Evolutionary conservation across 176 grass and related monocot genomes (phyloP).

Genomic region (Thinopyrum elongatum): DNA sequence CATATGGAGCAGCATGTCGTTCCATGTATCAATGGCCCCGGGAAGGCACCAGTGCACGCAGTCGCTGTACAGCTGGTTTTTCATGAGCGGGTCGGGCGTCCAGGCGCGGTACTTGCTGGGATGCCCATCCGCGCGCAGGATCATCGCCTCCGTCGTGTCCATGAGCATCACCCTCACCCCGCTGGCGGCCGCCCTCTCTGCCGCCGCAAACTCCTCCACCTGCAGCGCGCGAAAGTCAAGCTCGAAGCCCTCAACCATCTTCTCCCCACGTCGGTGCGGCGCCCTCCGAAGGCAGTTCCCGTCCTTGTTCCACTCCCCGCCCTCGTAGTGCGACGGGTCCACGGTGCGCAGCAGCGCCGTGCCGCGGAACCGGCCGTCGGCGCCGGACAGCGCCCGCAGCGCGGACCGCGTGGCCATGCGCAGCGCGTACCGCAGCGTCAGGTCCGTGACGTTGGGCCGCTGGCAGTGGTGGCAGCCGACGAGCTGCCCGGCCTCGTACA

Average conservation of each 20-base stretch:
- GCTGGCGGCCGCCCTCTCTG: not conserved
- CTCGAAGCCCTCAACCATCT: constrained; percentile 21
- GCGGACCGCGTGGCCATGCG: constrained; percentile 42
- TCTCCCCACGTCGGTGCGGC: constrained; percentile 39
- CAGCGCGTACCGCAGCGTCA: constrained; percentile 43
- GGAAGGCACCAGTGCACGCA: constrained; percentile 97
- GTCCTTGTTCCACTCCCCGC: constrained; percentile 57
- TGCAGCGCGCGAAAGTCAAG: constrained; percentile 17
- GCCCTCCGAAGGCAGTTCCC: constrained; percentile 42
- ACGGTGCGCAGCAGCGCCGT: no score
- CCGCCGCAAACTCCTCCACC: constrained; percentile 24
- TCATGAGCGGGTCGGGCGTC: constrained; percentile 30
- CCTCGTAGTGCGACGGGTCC: constrained; percentile 51
- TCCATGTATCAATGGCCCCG: constrained; percentile 79
- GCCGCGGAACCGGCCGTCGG: no score
- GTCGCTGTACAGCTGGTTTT: constrained; percentile 35
- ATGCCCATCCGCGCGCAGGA: constrained; percentile 65
- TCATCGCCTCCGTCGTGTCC: constrained; percentile 43
- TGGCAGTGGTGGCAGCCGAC: constrained; percentile 48
- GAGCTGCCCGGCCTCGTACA: constrained; percentile 33
- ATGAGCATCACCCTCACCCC: constrained; percentile 36
- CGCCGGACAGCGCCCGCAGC: constrained; percentile 1
- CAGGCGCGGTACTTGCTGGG: constrained; percentile 54
- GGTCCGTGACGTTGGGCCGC: constrained; percentile 40
- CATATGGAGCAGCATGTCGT: constrained; percentile 55